phyloP scores from a whole-genome alignment of 2,329 filamentous ascomycete species.

The Huntiella moniliformis region DNA sequence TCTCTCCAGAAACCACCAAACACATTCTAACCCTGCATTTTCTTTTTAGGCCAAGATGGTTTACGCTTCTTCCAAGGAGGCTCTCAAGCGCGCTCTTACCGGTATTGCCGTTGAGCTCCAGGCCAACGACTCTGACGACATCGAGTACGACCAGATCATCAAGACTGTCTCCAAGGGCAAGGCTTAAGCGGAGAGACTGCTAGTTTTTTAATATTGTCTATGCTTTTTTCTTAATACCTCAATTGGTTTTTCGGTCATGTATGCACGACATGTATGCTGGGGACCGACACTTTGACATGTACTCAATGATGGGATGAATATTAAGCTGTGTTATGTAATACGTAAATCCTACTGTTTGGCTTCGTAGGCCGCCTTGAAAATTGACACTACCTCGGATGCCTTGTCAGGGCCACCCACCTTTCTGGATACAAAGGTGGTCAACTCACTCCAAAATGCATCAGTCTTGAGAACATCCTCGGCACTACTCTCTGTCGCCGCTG shows the following conservation, averaged over 20 bases:
- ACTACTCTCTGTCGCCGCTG: conserved; percentile 20
- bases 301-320: not conserved
- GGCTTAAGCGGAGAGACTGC: conserved; percentile 22
- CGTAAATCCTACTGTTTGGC: conserved; percentile 19
- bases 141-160: conserved; percentile 57
- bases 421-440: conserved; percentile 63
- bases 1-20: not conserved
- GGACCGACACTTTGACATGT: not conserved
- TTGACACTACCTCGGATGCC: conserved; percentile 42
- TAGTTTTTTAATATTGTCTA: not conserved
- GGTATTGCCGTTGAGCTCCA: conserved; percentile 61
- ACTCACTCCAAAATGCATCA: conserved; percentile 69
- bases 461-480: conserved; percentile 41
- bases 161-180: conserved; percentile 45
- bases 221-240: conserved; percentile 8
- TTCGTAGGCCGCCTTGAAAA: conserved; percentile 59
- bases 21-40: not conserved
- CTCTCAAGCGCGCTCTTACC: conserved; percentile 60
- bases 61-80: conserved; percentile 77
- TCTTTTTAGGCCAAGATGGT: conserved; percentile 61
- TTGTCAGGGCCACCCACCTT: conserved; percentile 51
- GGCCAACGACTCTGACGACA: conserved; percentile 68
- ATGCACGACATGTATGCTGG: not conserved
- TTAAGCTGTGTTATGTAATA: not conserved
- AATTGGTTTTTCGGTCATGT: conserved; percentile 1